Conservation (phyloP, 1,139 yeast species). For the Debaryomycetaceae sp. region DNA sequence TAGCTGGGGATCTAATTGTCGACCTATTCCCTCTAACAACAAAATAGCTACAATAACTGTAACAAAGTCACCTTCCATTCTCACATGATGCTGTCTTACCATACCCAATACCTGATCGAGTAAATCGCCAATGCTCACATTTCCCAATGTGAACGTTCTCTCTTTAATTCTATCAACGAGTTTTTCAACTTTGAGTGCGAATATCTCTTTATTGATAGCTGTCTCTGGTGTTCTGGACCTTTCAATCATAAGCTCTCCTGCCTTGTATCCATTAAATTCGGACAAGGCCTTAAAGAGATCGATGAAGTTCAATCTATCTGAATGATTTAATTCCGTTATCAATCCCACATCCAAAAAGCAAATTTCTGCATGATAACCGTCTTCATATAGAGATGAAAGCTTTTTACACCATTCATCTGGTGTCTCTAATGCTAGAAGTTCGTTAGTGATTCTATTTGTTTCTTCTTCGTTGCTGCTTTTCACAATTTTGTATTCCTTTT, state of each 20-base stretch:
- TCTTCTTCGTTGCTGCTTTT: slow-evolving; percentile 45
- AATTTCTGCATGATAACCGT: slow-evolving; percentile 79
- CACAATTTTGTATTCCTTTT: slow-evolving; percentile 46
- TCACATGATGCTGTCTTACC: slow-evolving; percentile 92
- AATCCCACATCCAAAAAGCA: slow-evolving; percentile 92
- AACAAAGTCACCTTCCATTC: slow-evolving; percentile 96
- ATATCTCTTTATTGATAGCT: slow-evolving; percentile 76
- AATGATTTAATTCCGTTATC: slow-evolving; percentile 79
- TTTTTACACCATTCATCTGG: slow-evolving; percentile 49
- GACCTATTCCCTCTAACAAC: slow-evolving; percentile 88
- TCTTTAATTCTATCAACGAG: slow-evolving; percentile 78
- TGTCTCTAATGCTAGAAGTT: slow-evolving; percentile 37
- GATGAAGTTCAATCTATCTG: slow-evolving; percentile 78
- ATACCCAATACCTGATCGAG: slow-evolving; percentile 81
- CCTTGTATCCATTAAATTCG: slow-evolving; percentile 88
- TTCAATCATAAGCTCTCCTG: slow-evolving; percentile 94
- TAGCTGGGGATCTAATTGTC: slow-evolving; percentile 87
- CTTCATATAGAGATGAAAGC: slow-evolving; percentile 48
- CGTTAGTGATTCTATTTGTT: slow-evolving; percentile 45
- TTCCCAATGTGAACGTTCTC: slow-evolving; percentile 89
- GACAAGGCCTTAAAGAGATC: slow-evolving; percentile 87
- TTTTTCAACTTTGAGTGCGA: slow-evolving; percentile 82
- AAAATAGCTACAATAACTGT: slow-evolving; percentile 90
- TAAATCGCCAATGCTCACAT: slow-evolving; percentile 87
- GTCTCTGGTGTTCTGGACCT: slow-evolving; percentile 93